These are phyloP conservation scores for Apodospora peruviana DNA, from an alignment of 495 filamentous ascomycete species.

Conservation along the genomic window DNA sequence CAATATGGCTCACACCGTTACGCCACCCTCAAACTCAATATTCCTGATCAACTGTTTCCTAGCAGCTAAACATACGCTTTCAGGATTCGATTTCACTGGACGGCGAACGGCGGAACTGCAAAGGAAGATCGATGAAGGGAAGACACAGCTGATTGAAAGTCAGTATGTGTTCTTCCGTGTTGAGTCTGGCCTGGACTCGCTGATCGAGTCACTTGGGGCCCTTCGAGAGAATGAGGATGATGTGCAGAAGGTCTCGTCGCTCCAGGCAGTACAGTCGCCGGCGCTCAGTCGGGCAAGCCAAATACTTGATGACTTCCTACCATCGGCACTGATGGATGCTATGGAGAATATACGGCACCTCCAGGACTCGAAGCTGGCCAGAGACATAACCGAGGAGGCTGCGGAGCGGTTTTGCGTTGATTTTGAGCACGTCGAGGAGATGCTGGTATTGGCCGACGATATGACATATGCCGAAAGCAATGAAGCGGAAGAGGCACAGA, in stretches of 20 bases:
- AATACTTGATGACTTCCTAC: conserved; percentile 83
- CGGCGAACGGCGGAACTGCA: conserved; percentile 39
- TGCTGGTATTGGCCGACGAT: conserved; percentile 43
- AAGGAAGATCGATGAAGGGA: conserved; percentile 36
- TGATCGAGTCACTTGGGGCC: conserved; percentile 56
- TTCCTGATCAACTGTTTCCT: conserved; percentile 81
- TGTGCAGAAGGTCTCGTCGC: conserved; percentile 27
- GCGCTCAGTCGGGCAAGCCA: conserved; percentile 63
- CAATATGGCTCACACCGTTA: conserved; percentile 58
- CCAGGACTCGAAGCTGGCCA: conserved; percentile 61
- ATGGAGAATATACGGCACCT: conserved; percentile 70
- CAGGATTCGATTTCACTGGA: conserved; percentile 51
- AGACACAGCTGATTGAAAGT: conserved; percentile 45
- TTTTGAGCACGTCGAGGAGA: conserved; percentile 81
- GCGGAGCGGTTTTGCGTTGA: conserved; percentile 83
- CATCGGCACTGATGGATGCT: conserved; percentile 88
- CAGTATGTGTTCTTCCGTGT: conserved; percentile 66
- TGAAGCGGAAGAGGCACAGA: conserved; percentile 34
- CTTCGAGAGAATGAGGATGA: conserved; percentile 31
- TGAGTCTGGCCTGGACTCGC: conserved; percentile 63
- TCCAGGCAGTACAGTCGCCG: conserved; percentile 56
- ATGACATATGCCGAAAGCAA: conserved; percentile 33
- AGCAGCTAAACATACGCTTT: conserved; percentile 45
- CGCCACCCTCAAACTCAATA: conserved; percentile 55
- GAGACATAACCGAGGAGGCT: conserved; percentile 74